Evolutionary conservation across 2,329 filamentous ascomycete genomes (phyloP), one percentile per base, ranked within the genome.

Genomic region (Trichoderma gracile): DNA sequence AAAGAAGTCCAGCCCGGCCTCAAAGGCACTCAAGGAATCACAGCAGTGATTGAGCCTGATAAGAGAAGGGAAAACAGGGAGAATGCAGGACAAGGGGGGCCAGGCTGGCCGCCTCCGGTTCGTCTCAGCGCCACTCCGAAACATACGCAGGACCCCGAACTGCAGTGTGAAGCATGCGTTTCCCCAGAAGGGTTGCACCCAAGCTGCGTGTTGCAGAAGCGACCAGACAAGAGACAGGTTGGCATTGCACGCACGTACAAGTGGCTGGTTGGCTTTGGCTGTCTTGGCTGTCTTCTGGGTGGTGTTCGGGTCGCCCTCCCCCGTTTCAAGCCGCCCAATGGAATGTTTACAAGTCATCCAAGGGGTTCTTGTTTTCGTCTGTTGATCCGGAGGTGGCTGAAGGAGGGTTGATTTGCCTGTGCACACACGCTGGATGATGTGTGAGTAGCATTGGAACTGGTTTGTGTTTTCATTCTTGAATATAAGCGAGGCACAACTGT

Each of bases 81-180:
- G 19, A 9, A 1, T 5, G 1, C 27, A 5, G 8, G 27, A 30
- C 7, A 30, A 30, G 30, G 30, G 55, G 25, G 27, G 7, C 33
- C 9, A 43, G 47, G 15, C 27, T 25, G 33, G 46, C 33, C 21
- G 45, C 45, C 45, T 40, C 45, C 45, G 30, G 52, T 57, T 55
- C 61, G 61, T 64, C 53, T 64, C 61, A 64, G 53, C 30, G 61
- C 61, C 33, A 50, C 46, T 30, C 53, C 61, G 61, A 64, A 64
- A 64, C 61, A 58, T 53, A 52, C 50, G 5, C 33, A 45, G 19
- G 42, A 38, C 61, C 52, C 52, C 61, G n/a, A 23, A 38, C 33
- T 46, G 38, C 59, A 54, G 27, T 53, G 55, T 52, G 40, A 47
- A 12, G 42, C 42, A 43, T 33, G 7, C 10, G 12, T 12, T 53